Conservation (phyloP, 2,329 filamentous ascomycete species). For the Ilyonectria sp. region DNA sequence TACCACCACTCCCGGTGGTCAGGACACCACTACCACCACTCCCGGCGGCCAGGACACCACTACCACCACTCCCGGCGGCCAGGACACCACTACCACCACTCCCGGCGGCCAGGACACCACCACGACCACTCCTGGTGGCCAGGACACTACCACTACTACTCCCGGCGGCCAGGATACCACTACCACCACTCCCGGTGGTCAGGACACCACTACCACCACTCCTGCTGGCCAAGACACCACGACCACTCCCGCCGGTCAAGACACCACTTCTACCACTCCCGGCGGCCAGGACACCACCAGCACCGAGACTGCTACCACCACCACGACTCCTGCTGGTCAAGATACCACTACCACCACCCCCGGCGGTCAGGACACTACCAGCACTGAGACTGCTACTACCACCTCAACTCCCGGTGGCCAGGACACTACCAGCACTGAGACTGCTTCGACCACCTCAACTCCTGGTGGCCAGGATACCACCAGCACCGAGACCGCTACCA, state of each 20-base stretch:
- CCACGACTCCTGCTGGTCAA: neutral
- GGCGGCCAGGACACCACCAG: constrained; percentile 10
- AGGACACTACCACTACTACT: neutral
- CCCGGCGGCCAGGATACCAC: neutral
- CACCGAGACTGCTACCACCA: too few species aligned
- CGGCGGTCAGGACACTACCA: neutral
- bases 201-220: neutral
- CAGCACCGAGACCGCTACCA: neutral
- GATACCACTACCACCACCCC: neutral
- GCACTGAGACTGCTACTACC: neutral
- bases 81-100: neutral
- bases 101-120: neutral
- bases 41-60: neutral
- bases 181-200: neutral
- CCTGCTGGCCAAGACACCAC: too few species aligned
- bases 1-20: neutral
- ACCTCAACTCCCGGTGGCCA: neutral
- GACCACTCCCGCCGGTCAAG: neutral
- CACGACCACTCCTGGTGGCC: constrained; percentile 4
- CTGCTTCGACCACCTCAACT: constrained; percentile 8
- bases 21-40: constrained; percentile 11
- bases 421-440: constrained; percentile 4
- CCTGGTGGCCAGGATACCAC: neutral
- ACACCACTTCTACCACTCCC: neutral
- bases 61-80: neutral